These are phyloP conservation scores for Aspergillus heteromorphus DNA, from an alignment of 495 filamentous ascomycete species.

Conservation along the genomic window DNA sequence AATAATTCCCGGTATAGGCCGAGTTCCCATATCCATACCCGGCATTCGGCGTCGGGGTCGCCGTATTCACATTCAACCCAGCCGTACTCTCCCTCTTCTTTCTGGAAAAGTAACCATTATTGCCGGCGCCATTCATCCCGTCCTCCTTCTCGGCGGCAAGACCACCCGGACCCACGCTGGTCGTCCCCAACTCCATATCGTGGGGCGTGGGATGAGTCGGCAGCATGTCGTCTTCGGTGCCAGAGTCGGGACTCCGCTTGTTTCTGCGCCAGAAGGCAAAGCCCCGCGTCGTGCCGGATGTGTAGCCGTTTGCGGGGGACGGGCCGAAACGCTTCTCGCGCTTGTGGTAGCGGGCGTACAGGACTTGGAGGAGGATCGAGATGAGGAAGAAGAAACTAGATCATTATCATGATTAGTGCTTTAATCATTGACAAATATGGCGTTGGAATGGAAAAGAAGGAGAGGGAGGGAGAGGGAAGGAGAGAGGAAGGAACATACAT, in stretches of 20 bases:
- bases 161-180: conserved; percentile 19
- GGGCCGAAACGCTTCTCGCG: conserved; percentile 78
- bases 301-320: conserved; percentile 71
- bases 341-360: conserved; percentile 63
- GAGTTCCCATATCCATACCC: conserved; percentile 36
- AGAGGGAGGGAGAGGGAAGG: neutral
- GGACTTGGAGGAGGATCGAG: conserved; percentile 57
- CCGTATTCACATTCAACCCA: conserved; percentile 1
- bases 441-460: neutral
- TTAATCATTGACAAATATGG: neutral
- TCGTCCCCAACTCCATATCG: conserved; percentile 32
- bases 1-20: conserved; percentile 36
- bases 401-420: neutral
- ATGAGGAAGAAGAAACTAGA: conserved; percentile 61
- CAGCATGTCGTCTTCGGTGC: conserved; percentile 25
- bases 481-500: conserved; percentile 52
- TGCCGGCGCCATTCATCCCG: neutral
- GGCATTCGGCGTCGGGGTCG: neutral
- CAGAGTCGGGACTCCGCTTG: conserved; percentile 35
- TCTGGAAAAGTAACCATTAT: neutral
- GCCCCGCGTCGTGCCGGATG: conserved; percentile 54
- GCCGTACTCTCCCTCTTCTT: conserved; percentile 3
- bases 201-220: conserved; percentile 32
- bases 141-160: conserved; percentile 21
- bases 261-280: conserved; percentile 47